Evolutionary conservation across 164 flowering plant species (phyloP), one percentile per base, ranked within the genome.

Genomic region (Magnolia changhungtana): DNA sequence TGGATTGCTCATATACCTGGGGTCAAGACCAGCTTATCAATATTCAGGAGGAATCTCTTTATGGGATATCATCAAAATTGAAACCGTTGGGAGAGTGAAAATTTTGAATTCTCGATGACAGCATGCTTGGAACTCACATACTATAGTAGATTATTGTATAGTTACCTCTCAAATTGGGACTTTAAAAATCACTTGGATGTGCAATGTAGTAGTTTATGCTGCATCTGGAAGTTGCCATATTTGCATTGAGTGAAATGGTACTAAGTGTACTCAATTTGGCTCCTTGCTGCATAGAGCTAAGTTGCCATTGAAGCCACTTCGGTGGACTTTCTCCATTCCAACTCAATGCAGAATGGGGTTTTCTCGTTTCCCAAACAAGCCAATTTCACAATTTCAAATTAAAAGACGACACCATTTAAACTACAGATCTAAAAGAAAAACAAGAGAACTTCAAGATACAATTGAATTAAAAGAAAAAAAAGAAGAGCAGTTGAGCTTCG

Each of bases 1-100:
- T 92, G 27, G 96, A 92, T 74, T 87, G 90, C 84, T 90, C 90
- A 79, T 90, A 92, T 29, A 92, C 96, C 96, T 92, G 83, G 63
- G 76, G 51, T 24, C 73, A n/a, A 20, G 45, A 8, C 24, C 72
- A 50, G 55, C 18, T 29, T 45, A 68, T 68, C 8, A 14, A 18
- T 68, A 10, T 7, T 68, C 71, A 29, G 50, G 50, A 45, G 31
- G 19, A 74, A 49, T 20, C n/a, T 24, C 18, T 50, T 37, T 8
- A 8, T 21, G 10, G 21, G 49, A 8, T 50, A 55, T 21, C n/a
- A n/a, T 71, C n/a, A 1, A 24, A 71, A 24, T 52, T 1, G 29
- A 18, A 55, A 55, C 13, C 4, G 2, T 16, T 55, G 61, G 45
- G 61, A 55, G 13, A 27, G 16, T 55, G 18, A 10, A 55, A 9